Evolutionary conservation across 1,284 basidiomycete genomes (phyloP).

Genomic region (Trametes pubescens): DNA sequence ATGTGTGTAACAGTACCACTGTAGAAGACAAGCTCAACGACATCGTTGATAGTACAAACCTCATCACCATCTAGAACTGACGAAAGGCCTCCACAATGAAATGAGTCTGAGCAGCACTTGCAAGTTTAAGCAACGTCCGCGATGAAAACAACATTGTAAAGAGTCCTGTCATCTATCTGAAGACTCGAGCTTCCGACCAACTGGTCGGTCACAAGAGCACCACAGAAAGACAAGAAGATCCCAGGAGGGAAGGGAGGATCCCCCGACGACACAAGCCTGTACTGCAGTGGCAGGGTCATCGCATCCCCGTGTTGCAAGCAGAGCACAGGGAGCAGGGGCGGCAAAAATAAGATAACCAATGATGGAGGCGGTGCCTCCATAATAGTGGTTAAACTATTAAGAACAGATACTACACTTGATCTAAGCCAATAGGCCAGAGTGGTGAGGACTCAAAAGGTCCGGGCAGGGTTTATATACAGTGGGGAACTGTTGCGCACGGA

Average conservation of each 20-base stretch:
- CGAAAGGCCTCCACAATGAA: too few relatives aligned
- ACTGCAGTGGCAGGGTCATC: conserved; percentile 28
- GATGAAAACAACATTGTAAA: too few relatives aligned
- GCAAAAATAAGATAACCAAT: conserved; percentile 37
- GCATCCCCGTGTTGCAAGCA: conserved; percentile 27
- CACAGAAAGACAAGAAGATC: conserved; percentile 25
- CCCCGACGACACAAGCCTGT: conserved; percentile 26
- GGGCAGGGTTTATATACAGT: conserved; percentile 2
- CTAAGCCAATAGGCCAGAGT: conserved; percentile 96
- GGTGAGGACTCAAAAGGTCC: conserved; percentile 50
- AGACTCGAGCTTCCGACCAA: conserved; percentile 14
- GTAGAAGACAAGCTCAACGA: too few relatives aligned
- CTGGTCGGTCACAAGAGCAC: conserved; percentile 14
- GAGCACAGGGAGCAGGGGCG: conserved; percentile 25
- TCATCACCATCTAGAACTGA: too few relatives aligned
- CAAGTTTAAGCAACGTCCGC: too few relatives aligned
- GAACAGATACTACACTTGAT: conserved; percentile 97
- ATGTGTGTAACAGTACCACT: too few relatives aligned
- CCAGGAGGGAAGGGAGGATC: conserved; percentile 2
- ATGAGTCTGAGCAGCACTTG: too few relatives aligned
- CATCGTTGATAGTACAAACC: too few relatives aligned
- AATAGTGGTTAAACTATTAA: conserved; percentile 84
- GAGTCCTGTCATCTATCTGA: conserved; percentile 18
- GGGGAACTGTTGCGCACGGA: neutral
- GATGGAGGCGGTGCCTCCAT: conserved; percentile 47